Base-by-base conservation (phyloP, 2,329 filamentous ascomycete species). In the Tolypocladium tundrense region DNA sequence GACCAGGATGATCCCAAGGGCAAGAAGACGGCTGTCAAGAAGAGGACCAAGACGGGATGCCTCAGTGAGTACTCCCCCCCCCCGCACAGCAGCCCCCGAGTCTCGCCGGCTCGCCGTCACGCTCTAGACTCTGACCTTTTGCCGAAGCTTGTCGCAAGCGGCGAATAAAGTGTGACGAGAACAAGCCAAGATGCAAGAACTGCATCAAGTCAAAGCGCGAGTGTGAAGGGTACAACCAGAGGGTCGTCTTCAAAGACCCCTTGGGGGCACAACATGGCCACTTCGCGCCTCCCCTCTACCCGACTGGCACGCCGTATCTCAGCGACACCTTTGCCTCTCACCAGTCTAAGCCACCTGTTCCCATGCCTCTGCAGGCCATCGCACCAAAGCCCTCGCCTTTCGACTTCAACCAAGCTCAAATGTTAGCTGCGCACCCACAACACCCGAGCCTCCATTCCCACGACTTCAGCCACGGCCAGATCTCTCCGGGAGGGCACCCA, bases 111-210 rank as follows among this genome's bases (percentile, higher is more conserved):
- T 48, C 40, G 37, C 40, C 21, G 31, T 42, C 37, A 51, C 55
- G 27, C 31, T 13, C 33, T 43, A 31, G 57, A 59, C 60, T 60
- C 67, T 66, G 58, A 67, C 53, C 33, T 57, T 61, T 37, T 60
- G 58, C 54, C 60, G 52, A 69, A 92, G 89, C 94, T 59, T 99
- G 94, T 74, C 88, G 94, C 62, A 93, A 90, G 74, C 87, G 94
- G 56, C 88, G 94, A 61, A 97, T 99, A 73, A 99, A 97, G 74
- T 99, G 94, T 72, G 94, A 94, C 61, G 94, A 97, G 71, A 90
- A 91, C 66, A 83, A 88, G 54, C 90, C 90, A 33, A 88, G 82
- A 35, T 94, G 90, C 73, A 85, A 81, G 67, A 95, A 95, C 68
- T 95, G 90, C 73, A 85, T 88, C 75, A 94, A 93, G 68, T 93